Evolutionary conservation across 169 alveolate species (phyloP).

Genomic region (Plasmodium cynomolgi): DNA sequence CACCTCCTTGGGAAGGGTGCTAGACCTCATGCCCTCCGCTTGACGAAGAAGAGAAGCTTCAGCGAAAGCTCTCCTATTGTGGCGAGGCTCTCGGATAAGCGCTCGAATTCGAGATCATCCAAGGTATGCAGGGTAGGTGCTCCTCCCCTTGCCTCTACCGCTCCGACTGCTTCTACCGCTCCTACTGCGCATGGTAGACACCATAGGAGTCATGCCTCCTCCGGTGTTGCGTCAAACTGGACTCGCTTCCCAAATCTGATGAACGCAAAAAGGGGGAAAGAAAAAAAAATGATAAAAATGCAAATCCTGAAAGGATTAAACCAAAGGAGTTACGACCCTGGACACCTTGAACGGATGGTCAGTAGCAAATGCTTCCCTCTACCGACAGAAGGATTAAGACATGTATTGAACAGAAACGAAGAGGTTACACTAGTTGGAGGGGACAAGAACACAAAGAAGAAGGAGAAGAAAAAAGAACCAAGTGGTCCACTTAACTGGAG

Average conservation of each 20-base stretch:
- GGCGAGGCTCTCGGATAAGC: not conserved
- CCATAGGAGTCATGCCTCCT: not conserved
- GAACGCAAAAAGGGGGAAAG: constrained; percentile 10
- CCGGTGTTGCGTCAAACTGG: not conserved
- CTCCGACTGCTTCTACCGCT: not conserved
- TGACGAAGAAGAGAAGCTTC: constrained; percentile 23
- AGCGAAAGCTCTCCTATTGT: constrained; percentile 6
- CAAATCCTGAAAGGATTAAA: constrained; percentile 51
- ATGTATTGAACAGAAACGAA: not conserved
- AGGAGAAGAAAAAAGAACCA: not conserved
- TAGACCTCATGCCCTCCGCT: not conserved
- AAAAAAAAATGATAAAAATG: constrained; percentile 14
- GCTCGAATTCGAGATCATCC: not conserved
- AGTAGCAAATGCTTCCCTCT: not conserved
- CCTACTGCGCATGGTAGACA: not conserved
- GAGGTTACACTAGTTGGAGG: not conserved
- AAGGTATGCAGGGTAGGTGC: not conserved
- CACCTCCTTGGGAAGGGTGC: not conserved
- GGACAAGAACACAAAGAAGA: not conserved
- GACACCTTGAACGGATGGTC: constrained; percentile 22
- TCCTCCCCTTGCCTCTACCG: no score
- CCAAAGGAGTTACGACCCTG: constrained; percentile 33
- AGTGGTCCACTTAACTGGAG: not conserved
- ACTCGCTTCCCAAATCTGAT: not conserved
- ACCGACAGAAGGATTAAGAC: not conserved